Base-by-base conservation (phyloP, 2,329 filamentous ascomycete species). In the Diaporthe sp. region DNA sequence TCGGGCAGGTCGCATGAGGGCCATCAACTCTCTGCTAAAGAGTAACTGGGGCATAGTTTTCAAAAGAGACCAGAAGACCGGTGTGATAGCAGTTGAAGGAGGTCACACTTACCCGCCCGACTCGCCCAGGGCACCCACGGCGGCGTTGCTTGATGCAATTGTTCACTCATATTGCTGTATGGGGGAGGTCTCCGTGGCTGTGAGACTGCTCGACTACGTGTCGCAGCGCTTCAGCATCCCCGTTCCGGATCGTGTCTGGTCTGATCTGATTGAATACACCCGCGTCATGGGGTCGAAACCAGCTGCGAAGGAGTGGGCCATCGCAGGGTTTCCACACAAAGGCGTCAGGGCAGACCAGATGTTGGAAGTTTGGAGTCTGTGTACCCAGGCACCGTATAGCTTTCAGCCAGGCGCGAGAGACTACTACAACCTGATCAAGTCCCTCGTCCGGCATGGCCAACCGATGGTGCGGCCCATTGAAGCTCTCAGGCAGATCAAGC, bases 151-250 rank as follows among this genome's bases (percentile, higher is more conserved):
- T 30, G 86, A 89, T 72, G 89, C 92, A 12, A 84, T 96, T n/a
- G 92, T 92, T 8, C 91, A 95, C 79, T 85, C 87, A 1, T 94
- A 92, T 76, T 89, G 92, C n/a, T 88, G 87, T 76, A 94, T 92
- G 82, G 91, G 89, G 64, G 87, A 92, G 72, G 86, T 95, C 5
- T 80, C 86, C 0, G 85, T 87, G 2, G 93, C 90, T 17, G 79
- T 92, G 35, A 86, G 89, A 54, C 79, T 93, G 0, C 83, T 95
- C 17, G 88, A 93, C 75, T 89, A 89, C 77, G 81, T 96, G 64
- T 92, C 93, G 0, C 83, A 83, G 1, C 84, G 85, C 9, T 94
- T 93, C 82, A 77, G 84, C 1, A 83, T 96, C 33, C 76, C 84
- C 1, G 90, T 96, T 50, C 83, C 90, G 0, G 78, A 80, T 9